Evolutionary conservation across 371 early-diverging fungal genomes (phyloP), one percentile per base, ranked within the genome.

Genomic region (Paraphysoderma sedebokerense): DNA sequence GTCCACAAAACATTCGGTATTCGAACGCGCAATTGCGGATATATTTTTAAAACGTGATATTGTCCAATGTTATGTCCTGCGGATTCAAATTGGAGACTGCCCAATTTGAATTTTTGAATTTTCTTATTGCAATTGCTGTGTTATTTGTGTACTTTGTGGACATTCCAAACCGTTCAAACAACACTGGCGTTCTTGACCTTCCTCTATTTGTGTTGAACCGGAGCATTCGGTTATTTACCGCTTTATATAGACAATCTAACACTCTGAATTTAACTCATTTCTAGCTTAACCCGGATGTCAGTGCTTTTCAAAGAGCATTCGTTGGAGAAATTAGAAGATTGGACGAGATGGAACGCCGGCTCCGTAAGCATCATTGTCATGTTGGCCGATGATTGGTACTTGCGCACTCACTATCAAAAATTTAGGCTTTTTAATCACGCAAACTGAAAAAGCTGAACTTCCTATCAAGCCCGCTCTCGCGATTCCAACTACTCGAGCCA

Each of bases 261-360:
- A 41, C 15, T n/a, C n/a, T n/a, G n/a, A n/a, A n/a, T n/a, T 46
- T 20, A 46, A 5, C 23, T 30, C 5, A 2, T 12, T 5, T 41
- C 38, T 53, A 85, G 86, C 70, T 95, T 47, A 95, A 97, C 65
- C 77, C 86, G 34, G 81, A 85, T 33, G 84, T 85, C 29, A 95
- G 87, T 62, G 91, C 95, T 23, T 97, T 97, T 58, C 95, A 95
- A 66, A 80, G 98, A 32, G 78, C 89, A n/a, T 95, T 91, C 64
- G 93, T 89, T 22, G 68, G 66, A 42, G 90, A 91, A 58, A 88
- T 93, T 49, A 68, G 89, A 51, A 76, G 88, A 47, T 69, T 88
- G 19, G 91, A 92, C 57, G 95, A 93, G 56, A 77, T 92, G 77
- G 92, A 92, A 60, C 70, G 95, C 56, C 82, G 82, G 59, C 71